A percentile compares a stretch with the other conserved stretches of the same genome.
Conservation (phyloP, 228 moss, liverwort and hornwort genomes). For the Sphagnum fallax region DNA sequence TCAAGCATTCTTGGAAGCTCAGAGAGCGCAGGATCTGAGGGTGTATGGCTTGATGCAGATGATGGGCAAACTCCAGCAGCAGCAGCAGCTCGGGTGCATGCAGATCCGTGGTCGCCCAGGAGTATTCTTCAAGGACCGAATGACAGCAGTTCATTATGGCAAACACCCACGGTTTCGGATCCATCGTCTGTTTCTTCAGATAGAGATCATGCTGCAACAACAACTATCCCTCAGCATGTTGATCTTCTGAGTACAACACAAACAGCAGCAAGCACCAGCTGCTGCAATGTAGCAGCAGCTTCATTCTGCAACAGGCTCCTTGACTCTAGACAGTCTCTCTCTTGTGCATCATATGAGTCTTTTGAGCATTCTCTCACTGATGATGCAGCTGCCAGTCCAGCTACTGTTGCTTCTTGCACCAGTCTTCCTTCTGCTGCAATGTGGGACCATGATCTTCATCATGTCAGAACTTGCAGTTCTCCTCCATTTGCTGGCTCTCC, state of each 20-base stretch:
- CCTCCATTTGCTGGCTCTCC: conserved; percentile 26
- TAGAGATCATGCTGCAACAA: conserved; percentile 14
- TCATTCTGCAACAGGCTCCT: conserved; percentile 5
- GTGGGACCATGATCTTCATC: not conserved
- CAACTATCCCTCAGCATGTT: conserved; percentile 15
- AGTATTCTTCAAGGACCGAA: conserved; percentile 34
- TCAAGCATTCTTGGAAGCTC: not conserved
- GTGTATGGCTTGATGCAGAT: conserved; percentile 1
- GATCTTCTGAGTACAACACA: conserved; percentile 1
- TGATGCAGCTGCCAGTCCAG: conserved; percentile 12
- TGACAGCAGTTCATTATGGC: conserved; percentile 5
- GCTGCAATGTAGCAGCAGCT: not conserved
- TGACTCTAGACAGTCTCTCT: conserved; percentile 14
- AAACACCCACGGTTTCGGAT: conserved; percentile 17
- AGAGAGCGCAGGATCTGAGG: not conserved
- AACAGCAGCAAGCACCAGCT: conserved; percentile 10
- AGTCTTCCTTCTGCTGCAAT: not conserved
- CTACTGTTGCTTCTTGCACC: not conserved
- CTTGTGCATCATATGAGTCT: conserved; percentile 48
- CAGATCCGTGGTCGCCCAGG: conserved; percentile 42
- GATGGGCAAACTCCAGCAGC: conserved; percentile 3
- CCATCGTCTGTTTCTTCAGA: conserved; percentile 33
- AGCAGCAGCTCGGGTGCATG: too few species aligned
- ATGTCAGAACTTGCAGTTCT: not conserved
- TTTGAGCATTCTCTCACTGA: conserved; percentile 41